Base-by-base conservation (phyloP, 192 early-diverging fungal genomes). In the Umbelopsis vinacea region DNA sequence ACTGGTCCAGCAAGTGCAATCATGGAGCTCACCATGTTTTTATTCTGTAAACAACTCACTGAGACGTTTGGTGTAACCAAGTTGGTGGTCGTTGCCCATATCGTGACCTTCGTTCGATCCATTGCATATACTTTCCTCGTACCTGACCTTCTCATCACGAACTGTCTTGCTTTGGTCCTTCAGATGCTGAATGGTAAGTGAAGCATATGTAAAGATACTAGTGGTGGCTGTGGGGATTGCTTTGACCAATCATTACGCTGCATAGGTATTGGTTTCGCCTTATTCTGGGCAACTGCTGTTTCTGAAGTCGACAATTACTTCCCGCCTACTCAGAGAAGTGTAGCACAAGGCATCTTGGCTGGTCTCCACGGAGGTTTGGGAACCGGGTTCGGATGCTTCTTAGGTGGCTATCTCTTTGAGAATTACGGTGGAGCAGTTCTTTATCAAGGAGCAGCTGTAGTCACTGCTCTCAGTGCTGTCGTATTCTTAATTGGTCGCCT, bases 211-310 rank as follows among this genome's bases (percentile, higher is more conserved):
- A 4, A 37, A 66, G 19, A 33, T 40, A 11, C 2, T 0, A 6
- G 40, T 7, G 40, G 40, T 6, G 6, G 40, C 6, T 43, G 11
- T 43, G 40, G 6, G 6, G 5, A 12, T 11, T 43, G 40, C 40
- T 43, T 43, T 43, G 40, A 43, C 40, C 6, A 43, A 68, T n/a
- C 19, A n/a, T 8, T 23, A 43, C 9, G 11, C 2, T 12, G 11
- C 6, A 45, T 10, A 68, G 67, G 71, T 15, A 37, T 72, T 15
- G 71, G 71, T 8, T 72, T 72, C 47, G 71, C 55, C 46, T 14
- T 72, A 6, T 72, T 72, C 38, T 72, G 71, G 71, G 71, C 71
- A 50, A 72, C 71, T 1, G 71, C 71, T 33, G 71, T 72, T 9
- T 66, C 55, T 35, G 71, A 72, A 47, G 47, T 72, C 9, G 71